Base-by-base conservation (phyloP, 441 rosid genomes). In the Populus hybrid region DNA sequence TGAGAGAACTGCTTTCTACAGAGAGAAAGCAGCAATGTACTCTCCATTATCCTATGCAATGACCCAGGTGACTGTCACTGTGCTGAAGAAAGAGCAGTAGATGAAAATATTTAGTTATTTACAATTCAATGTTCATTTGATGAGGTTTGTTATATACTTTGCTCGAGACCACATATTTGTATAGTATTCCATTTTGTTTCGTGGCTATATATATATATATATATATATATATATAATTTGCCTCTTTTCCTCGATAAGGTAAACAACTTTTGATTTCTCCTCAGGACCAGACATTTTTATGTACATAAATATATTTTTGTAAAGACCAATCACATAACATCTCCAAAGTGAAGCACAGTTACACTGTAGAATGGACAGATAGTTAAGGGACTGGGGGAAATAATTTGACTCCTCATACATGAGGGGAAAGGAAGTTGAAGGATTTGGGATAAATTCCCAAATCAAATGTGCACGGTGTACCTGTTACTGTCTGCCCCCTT, bases 1-100 rank as follows among this genome's bases (percentile, higher is more conserved):
- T 24, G 98, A 91, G 85, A 90, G 98, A 85, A 86, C 97, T 1
- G 95, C 92, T 5, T 93, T 93, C 82, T 95, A 93, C 75, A 87
- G 99, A 84, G 99, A 95, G 85, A 93, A 80, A 77, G 97, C 98
- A 70, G 98, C 98, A 81, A 87, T 95, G 92, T 93, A 89, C 84
- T 77, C 92, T 72, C 94, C 99, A 23, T 78, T 87, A 42, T 76
- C 94, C n/a, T 93, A 93, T 77, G 99, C 99, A 5, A 79, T 81
- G 30, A 97, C 99, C 24, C 97, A 95, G 89, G 95, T 87, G 67
- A 76, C 30, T 70, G 8, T 70, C 57, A 63, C 46, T 34, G 20
- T 6, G 10, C 57, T 40, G 50, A 71, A 67, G 59, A 70, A 71
- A 20, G 32, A 38, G 46, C 10, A 18, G 10, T 21, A 40, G 72